phyloP scores from a whole-genome alignment of 2,329 filamentous ascomycete species.

The Monosporascus sp. region DNA sequence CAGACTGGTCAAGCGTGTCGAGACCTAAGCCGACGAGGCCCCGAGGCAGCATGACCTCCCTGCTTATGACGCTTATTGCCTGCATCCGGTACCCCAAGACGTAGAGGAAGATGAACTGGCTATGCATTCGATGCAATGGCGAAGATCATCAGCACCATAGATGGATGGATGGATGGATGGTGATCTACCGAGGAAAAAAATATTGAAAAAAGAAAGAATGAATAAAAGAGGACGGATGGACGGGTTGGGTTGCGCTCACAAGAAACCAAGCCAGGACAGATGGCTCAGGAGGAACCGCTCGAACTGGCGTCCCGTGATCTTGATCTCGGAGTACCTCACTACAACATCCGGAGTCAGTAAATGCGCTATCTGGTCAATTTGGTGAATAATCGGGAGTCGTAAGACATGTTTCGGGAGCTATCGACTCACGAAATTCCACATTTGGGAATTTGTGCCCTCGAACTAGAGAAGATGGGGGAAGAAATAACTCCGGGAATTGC shows the following conservation, averaged over 20 bases:
- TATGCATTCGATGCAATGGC: constrained; percentile 15
- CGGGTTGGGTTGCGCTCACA: constrained; percentile 36
- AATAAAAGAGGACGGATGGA: too few relatives aligned
- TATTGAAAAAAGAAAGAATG: neutral
- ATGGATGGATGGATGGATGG: too few relatives aligned
- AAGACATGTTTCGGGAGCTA: too few relatives aligned
- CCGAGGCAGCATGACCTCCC: constrained; percentile 65
- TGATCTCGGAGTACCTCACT: constrained; percentile 62
- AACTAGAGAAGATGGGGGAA: too few relatives aligned
- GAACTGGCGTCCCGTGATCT: constrained; percentile 68
- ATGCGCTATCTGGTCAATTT: too few relatives aligned
- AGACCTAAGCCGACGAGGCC: constrained; percentile 67
- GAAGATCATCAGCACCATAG: too few relatives aligned
- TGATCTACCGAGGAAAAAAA: too few relatives aligned
- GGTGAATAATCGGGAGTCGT: too few relatives aligned
- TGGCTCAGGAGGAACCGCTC: constrained; percentile 63
- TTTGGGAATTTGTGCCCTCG: too few relatives aligned
- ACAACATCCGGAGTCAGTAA: too few relatives aligned
- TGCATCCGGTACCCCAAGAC: constrained; percentile 60
- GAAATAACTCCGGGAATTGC: too few relatives aligned
- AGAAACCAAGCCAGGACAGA: constrained; percentile 61
- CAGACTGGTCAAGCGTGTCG: constrained; percentile 65
- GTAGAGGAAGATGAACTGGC: constrained; percentile 53
- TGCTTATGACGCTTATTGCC: constrained; percentile 64
- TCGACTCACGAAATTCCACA: too few relatives aligned